Percentiles rank a stretch among this genome's conserved stretches.
Conservation (phyloP, 345 rosid genomes). For the Laguncularia racemosa region DNA sequence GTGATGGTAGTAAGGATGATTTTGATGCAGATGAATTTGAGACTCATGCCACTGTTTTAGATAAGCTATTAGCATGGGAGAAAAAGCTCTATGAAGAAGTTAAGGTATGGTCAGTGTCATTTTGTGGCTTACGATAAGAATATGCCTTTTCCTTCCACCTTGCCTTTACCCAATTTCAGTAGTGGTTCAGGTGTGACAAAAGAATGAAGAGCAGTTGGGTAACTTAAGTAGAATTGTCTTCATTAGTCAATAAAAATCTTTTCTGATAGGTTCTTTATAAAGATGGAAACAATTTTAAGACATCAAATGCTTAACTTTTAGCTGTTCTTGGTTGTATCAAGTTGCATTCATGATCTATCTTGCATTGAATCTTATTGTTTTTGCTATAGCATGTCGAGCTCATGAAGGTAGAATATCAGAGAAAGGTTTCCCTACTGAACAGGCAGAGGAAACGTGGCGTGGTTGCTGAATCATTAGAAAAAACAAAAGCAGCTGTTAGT, state of each 20-base stretch:
- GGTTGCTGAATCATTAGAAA: slow-evolving; percentile 74
- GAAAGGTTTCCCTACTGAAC: slow-evolving; percentile 61
- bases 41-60: slow-evolving; percentile 88
- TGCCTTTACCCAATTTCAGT: no score
- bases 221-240: no score
- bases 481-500: slow-evolving; percentile 86
- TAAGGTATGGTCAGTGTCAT: slow-evolving; percentile 39
- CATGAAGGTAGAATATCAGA: slow-evolving; percentile 91
- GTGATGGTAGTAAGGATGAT: slow-evolving; percentile 59
- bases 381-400: slow-evolving; percentile 79
- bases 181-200: no score
- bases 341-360: slow-evolving; percentile 1
- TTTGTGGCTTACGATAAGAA: neutral
- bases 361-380: slow-evolving; percentile 10
- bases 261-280: no score
- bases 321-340: neutral
- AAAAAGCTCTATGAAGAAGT: slow-evolving; percentile 97
- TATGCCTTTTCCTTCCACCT: neutral
- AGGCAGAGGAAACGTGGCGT: slow-evolving; percentile 78
- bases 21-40: slow-evolving; percentile 66
- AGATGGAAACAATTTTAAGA: neutral
- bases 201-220: no score
- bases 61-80: slow-evolving; percentile 95
- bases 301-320: neutral
- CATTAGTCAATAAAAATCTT: no score